Base-by-base conservation (phyloP, 108 stramenopile species). In the Nitzschia inconspicua region DNA sequence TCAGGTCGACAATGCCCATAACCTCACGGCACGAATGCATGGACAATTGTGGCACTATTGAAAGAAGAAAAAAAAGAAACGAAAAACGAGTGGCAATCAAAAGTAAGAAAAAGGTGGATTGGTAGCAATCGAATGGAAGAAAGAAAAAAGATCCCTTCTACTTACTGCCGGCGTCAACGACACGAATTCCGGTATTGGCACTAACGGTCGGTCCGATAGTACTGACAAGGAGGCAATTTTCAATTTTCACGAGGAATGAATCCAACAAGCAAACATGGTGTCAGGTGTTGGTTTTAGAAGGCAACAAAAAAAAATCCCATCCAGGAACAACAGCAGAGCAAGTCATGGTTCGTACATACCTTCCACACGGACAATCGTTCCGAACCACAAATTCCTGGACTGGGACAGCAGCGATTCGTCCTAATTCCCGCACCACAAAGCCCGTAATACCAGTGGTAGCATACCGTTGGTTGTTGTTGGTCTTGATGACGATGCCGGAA, bases 101-200 rank as follows among this genome's bases (percentile, higher is more conserved):
- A n/a, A n/a, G n/a, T n/a, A n/a, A n/a, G n/a, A n/a, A n/a, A n/a
- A n/a, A n/a, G n/a, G n/a, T n/a, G n/a, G n/a, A n/a, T n/a, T n/a
- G n/a, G n/a, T n/a, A n/a, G n/a, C n/a, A n/a, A n/a, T n/a, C n/a
- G n/a, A n/a, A n/a, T n/a, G n/a, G n/a, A n/a, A n/a, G n/a, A n/a
- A n/a, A n/a, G n/a, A n/a, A n/a, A n/a, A n/a, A n/a, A n/a, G n/a
- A n/a, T n/a, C n/a, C n/a, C n/a, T n/a, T n/a, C n/a, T n/a, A n/a
- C n/a, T n/a, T n/a, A n/a, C n/a, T n/a, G n/a, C 96, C 96, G 18
- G 88, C 76, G 72, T 97, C 96, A 39, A 94, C 95, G 14, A 88
- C 84, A 13, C 91, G 82, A 34, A 97, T 94, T 3, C 96, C 96
- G 1, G 89, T 86, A 41, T 56, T 39, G n/a, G 92, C 78, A 30